These are phyloP conservation scores for Guadua angustifolia DNA, from an alignment of 176 grass and related monocot genomes.

Conservation along the genomic window DNA sequence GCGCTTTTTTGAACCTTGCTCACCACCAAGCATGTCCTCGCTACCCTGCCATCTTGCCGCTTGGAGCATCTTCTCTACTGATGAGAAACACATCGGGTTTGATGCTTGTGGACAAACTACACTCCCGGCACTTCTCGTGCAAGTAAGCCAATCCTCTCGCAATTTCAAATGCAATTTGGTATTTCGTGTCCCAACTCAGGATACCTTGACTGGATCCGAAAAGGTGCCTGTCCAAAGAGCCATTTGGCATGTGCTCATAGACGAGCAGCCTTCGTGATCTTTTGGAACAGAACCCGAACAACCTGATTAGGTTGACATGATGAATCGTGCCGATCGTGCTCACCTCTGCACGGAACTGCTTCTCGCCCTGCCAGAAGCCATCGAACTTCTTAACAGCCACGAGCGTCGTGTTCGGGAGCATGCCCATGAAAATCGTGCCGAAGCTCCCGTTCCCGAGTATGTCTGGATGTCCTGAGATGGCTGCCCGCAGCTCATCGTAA, in stretches of 20 bases:
- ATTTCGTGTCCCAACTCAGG: not conserved
- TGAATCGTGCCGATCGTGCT: not conserved
- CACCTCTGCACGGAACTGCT: conserved; percentile 50
- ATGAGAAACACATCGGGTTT: no score
- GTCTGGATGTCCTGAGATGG: no score
- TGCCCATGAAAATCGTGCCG: no score
- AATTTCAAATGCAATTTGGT: not conserved
- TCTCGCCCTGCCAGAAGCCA: conserved; percentile 68
- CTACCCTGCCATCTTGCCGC: no score
- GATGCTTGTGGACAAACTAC: no score
- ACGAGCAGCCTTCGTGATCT: not conserved
- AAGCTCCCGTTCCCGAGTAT: no score
- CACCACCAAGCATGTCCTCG: no score
- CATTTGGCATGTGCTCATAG: not conserved
- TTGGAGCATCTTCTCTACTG: no score
- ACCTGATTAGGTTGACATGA: not conserved
- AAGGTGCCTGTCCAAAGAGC: not conserved
- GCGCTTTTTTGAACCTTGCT: no score
- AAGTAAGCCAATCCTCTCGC: no score
- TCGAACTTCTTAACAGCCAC: conserved; percentile 72
- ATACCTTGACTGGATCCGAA: not conserved
- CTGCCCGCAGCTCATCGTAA: no score
- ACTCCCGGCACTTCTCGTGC: no score
- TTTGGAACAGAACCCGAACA: not conserved
- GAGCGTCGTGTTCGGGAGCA: conserved; percentile 24